These are phyloP conservation scores for Cenchrus americanus DNA, from an alignment of 176 grass and related monocot species.

Conservation along the genomic window DNA sequence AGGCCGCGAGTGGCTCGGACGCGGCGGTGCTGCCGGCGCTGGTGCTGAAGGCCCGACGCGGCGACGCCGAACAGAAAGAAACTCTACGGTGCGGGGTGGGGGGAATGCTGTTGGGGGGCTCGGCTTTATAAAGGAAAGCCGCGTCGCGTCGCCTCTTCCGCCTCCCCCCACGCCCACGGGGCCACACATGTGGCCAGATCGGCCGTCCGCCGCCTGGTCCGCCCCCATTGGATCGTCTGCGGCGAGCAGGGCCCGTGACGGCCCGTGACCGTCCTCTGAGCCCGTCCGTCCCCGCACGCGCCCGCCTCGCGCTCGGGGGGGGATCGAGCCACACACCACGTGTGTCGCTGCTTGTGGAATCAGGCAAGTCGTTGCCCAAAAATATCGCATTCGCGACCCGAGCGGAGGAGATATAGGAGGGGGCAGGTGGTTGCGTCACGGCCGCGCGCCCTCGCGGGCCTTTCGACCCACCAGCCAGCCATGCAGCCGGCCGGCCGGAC, in stretches of 20 bases:
- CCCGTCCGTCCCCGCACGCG: too few species aligned
- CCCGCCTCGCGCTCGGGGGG: too few species aligned
- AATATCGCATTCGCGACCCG: neutral
- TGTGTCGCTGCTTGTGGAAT: neutral
- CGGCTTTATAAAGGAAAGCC: constrained; percentile 35
- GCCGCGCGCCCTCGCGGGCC: neutral
- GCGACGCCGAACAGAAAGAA: constrained; percentile 8
- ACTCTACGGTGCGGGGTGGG: neutral
- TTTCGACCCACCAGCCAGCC: neutral
- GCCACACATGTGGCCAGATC: constrained; percentile 37
- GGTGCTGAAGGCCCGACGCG: neutral
- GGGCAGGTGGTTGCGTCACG: constrained; percentile 2
- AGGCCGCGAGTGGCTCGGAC: neutral
- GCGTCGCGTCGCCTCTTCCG: constrained; percentile 46
- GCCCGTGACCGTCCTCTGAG: constrained; percentile 15
- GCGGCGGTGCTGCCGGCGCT: neutral
- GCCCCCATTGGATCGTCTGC: constrained; percentile 27
- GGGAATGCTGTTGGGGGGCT: neutral
- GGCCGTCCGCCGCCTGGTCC: constrained; percentile 1
- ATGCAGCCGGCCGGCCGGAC: neutral
- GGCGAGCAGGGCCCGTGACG: constrained; percentile 29
- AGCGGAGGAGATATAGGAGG: neutral
- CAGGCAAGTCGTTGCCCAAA: neutral
- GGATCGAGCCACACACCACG: neutral
- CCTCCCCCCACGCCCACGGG: neutral